Evolutionary conservation across 192 early-diverging fungal genomes (phyloP).

Genomic region (Backusella macrospora): DNA sequence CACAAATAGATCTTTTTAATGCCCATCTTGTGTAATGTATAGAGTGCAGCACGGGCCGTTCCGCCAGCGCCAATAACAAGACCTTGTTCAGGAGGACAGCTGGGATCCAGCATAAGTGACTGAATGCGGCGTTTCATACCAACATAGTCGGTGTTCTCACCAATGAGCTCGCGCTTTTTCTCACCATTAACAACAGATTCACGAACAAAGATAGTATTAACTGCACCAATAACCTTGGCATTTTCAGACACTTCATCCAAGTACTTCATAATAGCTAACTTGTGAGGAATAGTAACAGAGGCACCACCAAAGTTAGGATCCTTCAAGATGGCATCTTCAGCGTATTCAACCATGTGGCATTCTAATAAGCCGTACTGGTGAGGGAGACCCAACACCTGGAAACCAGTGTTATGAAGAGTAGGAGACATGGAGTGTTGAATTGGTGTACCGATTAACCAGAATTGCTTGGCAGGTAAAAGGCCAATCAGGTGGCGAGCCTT

Average conservation of each 20-base stretch:
- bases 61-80: constrained; percentile 95
- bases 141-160: constrained; percentile 97
- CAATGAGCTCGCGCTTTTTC: constrained; percentile 54
- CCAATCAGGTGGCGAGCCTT: constrained; percentile 72
- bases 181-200: constrained; percentile 35
- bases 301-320: constrained; percentile 84
- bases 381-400: constrained; percentile 82
- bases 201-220: constrained; percentile 81
- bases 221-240: constrained; percentile 88
- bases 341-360: constrained; percentile 61
- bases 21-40: constrained; percentile 76
- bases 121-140: constrained; percentile 78
- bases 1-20: constrained; percentile 72
- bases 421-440: constrained; percentile 92
- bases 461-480: constrained; percentile 64
- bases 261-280: constrained; percentile 82
- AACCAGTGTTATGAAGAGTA: constrained; percentile 90
- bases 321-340: constrained; percentile 54
- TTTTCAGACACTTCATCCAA: constrained; percentile 73
- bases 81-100: constrained; percentile 48
- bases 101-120: constrained; percentile 42
- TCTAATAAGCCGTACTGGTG: constrained; percentile 79
- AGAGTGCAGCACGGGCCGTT: constrained; percentile 89
- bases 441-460: constrained; percentile 89
- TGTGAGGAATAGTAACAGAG: constrained; percentile 95